Evolutionary conservation across 2,329 filamentous ascomycete genomes (phyloP).

Genomic region (Aspergillus flavus): DNA sequence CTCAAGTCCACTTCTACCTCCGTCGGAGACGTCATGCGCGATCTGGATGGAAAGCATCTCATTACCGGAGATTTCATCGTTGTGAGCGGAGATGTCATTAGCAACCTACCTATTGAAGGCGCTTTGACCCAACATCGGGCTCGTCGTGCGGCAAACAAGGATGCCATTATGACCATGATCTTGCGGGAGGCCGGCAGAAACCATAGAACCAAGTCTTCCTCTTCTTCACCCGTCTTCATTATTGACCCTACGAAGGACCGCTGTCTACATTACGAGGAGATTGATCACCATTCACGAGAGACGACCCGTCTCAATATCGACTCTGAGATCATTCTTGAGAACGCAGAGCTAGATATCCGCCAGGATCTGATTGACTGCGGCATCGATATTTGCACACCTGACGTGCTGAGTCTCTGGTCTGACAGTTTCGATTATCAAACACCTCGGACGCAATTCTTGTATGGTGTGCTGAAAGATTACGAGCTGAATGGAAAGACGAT

Average conservation of each 20-base stretch:
- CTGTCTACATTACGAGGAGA: slow-evolving; percentile 93
- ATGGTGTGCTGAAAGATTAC: slow-evolving; percentile 93
- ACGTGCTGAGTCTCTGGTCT: slow-evolving; percentile 91
- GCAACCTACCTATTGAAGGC: slow-evolving; percentile 81
- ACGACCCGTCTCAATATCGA: slow-evolving; percentile 67
- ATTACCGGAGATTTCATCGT: slow-evolving; percentile 90
- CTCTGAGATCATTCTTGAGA: slow-evolving; percentile 72
- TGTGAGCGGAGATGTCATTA: slow-evolving; percentile 89
- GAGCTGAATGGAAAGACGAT: slow-evolving; percentile 98
- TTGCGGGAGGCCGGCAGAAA: slow-evolving; percentile 73
- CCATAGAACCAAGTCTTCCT: slow-evolving; percentile 77
- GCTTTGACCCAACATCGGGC: slow-evolving; percentile 78
- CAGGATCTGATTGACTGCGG: slow-evolving; percentile 90
- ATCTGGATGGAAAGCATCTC: slow-evolving; percentile 82
- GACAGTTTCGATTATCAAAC: slow-evolving; percentile 97
- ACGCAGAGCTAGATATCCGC: slow-evolving; percentile 78
- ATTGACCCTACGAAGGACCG: slow-evolving; percentile 78
- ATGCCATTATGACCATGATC: slow-evolving; percentile 97
- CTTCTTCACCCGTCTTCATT: slow-evolving; percentile 79
- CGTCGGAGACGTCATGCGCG: slow-evolving; percentile 90
- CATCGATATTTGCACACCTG: slow-evolving; percentile 96
- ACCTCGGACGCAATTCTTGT: slow-evolving; percentile 83
- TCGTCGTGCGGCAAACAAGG: slow-evolving; percentile 80
- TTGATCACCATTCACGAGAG: slow-evolving; percentile 64
- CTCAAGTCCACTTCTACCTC: slow-evolving; percentile 86